phyloP scores from a whole-genome alignment of 768 basidiomycete species.

The Collybia mongolica region DNA sequence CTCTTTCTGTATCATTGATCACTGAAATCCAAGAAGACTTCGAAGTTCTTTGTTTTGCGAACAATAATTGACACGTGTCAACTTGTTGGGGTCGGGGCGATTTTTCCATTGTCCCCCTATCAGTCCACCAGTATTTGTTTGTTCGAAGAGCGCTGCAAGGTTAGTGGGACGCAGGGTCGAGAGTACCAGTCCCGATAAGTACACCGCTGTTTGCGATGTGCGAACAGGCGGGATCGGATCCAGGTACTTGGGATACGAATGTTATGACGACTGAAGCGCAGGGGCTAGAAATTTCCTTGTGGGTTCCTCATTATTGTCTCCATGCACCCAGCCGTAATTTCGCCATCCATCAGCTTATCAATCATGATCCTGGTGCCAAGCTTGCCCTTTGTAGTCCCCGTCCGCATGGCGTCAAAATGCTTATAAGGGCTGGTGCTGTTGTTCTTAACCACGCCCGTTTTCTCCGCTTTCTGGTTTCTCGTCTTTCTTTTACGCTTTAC shows the following conservation, averaged over 20 bases:
- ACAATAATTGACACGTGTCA: too few species aligned
- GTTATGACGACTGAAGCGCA: neutral
- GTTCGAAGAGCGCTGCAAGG: too few species aligned
- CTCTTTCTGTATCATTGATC: too few species aligned
- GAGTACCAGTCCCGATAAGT: too few species aligned
- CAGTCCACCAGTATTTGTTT: too few species aligned
- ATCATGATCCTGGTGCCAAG: slow-evolving; percentile 6
- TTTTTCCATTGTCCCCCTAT: too few species aligned
- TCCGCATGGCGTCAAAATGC: neutral
- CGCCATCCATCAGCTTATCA: slow-evolving; percentile 7
- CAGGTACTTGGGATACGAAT: neutral
- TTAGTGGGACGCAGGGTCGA: too few species aligned
- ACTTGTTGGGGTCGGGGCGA: too few species aligned
- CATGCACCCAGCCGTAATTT: neutral
- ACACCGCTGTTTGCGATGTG: too few species aligned
- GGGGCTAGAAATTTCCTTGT: neutral
- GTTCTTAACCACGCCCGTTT: slow-evolving; percentile 2
- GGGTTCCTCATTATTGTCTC: slow-evolving; percentile 1
- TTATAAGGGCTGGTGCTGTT: slow-evolving; percentile 2
- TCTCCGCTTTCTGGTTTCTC: slow-evolving; percentile 7
- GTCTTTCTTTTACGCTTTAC: slow-evolving; percentile 6
- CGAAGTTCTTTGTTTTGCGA: too few species aligned
- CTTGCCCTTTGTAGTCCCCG: neutral
- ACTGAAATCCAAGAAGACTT: too few species aligned
- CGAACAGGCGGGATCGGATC: too few species aligned